Conservation (phyloP, 148 eudicot genomes). For the Polygonum aviculare region DNA sequence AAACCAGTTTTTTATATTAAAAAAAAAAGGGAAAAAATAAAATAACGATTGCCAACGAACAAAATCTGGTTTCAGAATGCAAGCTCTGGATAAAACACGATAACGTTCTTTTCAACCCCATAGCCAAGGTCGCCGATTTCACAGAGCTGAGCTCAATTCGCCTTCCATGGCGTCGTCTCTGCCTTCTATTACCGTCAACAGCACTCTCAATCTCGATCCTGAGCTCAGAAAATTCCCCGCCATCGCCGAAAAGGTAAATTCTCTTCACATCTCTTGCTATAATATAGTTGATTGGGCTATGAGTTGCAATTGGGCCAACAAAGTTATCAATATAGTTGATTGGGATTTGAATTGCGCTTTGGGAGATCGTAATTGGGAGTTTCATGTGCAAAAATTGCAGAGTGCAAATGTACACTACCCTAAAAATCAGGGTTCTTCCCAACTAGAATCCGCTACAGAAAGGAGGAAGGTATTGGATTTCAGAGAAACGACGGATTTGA, state of each 20-base stretch:
- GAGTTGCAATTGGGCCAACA: neutral
- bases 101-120: neutral
- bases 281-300: neutral
- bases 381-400: conserved; percentile 10
- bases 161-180: conserved; percentile 55
- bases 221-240: conserved; percentile 30
- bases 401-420: conserved; percentile 18
- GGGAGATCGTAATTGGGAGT: neutral
- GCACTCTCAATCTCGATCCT: conserved; percentile 52
- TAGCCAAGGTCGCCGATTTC: neutral
- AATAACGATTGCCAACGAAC: neutral
- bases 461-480: conserved; percentile 23
- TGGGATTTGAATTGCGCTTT: conserved; percentile 1
- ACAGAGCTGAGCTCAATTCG: neutral
- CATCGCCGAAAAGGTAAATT: conserved; percentile 34
- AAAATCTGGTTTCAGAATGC: neutral
- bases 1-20: no score
- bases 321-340: neutral
- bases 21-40: neutral
- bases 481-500: conserved; percentile 25
- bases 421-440: conserved; percentile 18
- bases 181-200: conserved; percentile 39
- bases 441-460: conserved; percentile 29
- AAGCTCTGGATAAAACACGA: conserved; percentile 3
- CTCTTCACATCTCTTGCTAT: neutral